phyloP scores from a whole-genome alignment of 805 yeast species.

The Saccharomycopsis microspora region DNA sequence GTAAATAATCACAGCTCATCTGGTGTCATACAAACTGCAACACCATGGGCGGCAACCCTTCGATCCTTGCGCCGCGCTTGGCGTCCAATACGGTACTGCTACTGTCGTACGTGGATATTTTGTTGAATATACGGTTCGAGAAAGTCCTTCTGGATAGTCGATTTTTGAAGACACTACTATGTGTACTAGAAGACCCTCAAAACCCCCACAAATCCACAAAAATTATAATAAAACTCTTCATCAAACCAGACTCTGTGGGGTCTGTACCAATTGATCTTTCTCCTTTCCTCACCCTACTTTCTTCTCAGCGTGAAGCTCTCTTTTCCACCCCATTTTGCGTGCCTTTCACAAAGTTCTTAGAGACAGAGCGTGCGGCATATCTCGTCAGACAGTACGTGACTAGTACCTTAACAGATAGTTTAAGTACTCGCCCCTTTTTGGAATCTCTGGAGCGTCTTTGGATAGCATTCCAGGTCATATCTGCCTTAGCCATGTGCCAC shows the following conservation, averaged over 20 bases:
- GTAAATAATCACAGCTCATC: no score
- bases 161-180: constrained; percentile 14
- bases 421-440: constrained; percentile 79
- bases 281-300: constrained; percentile 22
- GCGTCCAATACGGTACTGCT: constrained; percentile 10
- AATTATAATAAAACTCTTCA: constrained; percentile 10
- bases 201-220: background rate
- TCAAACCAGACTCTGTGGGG: constrained; percentile 11
- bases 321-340: constrained; percentile 48
- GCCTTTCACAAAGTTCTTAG: constrained; percentile 64
- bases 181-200: background rate
- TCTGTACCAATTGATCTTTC: constrained; percentile 3
- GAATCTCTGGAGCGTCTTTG: constrained; percentile 74
- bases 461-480: constrained; percentile 69
- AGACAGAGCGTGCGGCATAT: constrained; percentile 88
- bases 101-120: constrained; percentile 15
- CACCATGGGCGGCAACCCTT: constrained; percentile 14
- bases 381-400: constrained; percentile 71
- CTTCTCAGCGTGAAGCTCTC: constrained; percentile 29
- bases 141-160: constrained; percentile 10
- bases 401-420: constrained; percentile 76
- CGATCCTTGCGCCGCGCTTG: constrained; percentile 12
- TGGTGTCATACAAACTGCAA: background rate
- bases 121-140: constrained; percentile 7
- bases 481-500: constrained; percentile 57